Evolutionary conservation across 257 asterid species (phyloP).

Genomic region (Catharanthus roseus): DNA sequence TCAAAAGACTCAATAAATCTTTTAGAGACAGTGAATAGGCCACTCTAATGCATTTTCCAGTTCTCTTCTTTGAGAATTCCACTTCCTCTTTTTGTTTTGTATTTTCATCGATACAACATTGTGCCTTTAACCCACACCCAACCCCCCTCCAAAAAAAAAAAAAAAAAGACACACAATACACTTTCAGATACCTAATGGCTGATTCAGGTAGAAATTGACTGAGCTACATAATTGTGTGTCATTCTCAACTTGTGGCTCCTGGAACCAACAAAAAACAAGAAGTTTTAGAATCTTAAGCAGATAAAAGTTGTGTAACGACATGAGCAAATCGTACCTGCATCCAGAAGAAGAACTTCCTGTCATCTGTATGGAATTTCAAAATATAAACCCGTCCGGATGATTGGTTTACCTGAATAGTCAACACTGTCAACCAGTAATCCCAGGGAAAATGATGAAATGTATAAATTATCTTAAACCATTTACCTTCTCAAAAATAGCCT

Average conservation of each 20-base stretch:
- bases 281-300: neutral
- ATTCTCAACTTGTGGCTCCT: slow-evolving; percentile 79
- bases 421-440: slow-evolving; percentile 11
- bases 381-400: slow-evolving; percentile 89
- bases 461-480: neutral
- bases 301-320: neutral
- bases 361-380: slow-evolving; percentile 78
- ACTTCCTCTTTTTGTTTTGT: neutral
- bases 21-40: neutral
- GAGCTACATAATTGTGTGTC: slow-evolving; percentile 63
- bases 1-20: neutral
- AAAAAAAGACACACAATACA: too few species aligned
- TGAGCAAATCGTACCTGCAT: slow-evolving; percentile 62
- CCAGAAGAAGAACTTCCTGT: slow-evolving; percentile 92
- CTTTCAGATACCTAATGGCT: slow-evolving; percentile 57
- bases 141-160: too few species aligned
- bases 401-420: slow-evolving; percentile 63
- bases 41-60: neutral
- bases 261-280: slow-evolving; percentile 37
- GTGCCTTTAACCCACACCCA: neutral
- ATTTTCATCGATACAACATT: neutral
- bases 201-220: slow-evolving; percentile 76
- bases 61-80: neutral
- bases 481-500: slow-evolving; percentile 88
- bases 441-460: neutral